A percentile compares a stretch with the other conserved stretches of the same genome.
These are phyloP conservation scores for Phlyctochytrium bullatum DNA, from an alignment of 192 early-diverging fungal species.

Conservation along the genomic window DNA sequence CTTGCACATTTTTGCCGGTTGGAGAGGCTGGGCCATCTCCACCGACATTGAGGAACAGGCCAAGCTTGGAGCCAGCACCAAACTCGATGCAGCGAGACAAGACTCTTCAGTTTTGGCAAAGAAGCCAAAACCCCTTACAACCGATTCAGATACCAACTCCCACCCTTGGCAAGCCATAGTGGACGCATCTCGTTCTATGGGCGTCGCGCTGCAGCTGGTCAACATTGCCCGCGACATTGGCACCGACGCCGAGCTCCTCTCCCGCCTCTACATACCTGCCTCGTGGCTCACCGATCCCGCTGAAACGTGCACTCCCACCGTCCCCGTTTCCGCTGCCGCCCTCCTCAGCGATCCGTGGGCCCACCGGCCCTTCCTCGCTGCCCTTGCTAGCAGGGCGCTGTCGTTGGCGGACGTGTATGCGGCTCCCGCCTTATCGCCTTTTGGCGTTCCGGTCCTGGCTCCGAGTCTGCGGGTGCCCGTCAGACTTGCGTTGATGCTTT, in stretches of 20 bases:
- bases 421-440: conserved; percentile 7
- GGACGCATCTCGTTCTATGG: conserved; percentile 19
- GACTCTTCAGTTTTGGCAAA: too few species aligned
- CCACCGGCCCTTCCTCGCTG: not conserved
- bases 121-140: not conserved
- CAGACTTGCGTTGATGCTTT: conserved; percentile 42
- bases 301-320: too few species aligned
- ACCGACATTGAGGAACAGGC: too few species aligned
- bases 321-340: not conserved
- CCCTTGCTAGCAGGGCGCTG: conserved; percentile 23
- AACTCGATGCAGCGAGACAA: too few species aligned
- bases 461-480: conserved; percentile 33
- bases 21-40: not conserved
- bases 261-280: conserved; percentile 44
- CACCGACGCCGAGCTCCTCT: conserved; percentile 38
- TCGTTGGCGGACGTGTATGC: conserved; percentile 7
- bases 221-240: conserved; percentile 54
- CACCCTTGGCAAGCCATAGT: not conserved
- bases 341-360: conserved; percentile 1
- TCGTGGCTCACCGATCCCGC: conserved; percentile 28
- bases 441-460: conserved; percentile 33
- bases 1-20: conserved; percentile 7
- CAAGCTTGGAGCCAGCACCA: too few species aligned
- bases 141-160: not conserved
- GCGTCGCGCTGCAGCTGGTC: conserved; percentile 40